These are phyloP conservation scores for Ogataea pignaliae DNA, from an alignment of 805 yeast species.

Conservation along the genomic window DNA sequence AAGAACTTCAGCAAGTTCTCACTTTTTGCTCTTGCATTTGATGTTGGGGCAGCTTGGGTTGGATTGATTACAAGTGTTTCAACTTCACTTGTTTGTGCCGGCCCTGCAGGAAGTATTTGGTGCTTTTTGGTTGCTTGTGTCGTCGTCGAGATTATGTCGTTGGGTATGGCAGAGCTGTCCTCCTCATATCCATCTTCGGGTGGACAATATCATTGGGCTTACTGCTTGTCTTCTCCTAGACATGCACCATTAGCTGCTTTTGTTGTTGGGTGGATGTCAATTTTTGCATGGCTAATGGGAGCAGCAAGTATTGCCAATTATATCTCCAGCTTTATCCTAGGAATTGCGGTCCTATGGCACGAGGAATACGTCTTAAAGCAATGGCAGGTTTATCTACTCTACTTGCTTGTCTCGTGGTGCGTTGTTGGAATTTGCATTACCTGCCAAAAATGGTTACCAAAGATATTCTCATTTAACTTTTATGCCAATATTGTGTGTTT, in stretches of 20 bases:
- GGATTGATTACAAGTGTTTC: conserved; percentile 11
- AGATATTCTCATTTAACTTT: conserved; percentile 14
- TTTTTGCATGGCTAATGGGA: conserved; percentile 20
- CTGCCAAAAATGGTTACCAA: conserved; percentile 8
- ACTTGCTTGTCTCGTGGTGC: conserved; percentile 12
- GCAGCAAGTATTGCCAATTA: conserved; percentile 14
- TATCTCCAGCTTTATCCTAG: conserved; percentile 8
- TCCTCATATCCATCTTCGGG: conserved; percentile 31
- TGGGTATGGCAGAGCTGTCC: conserved; percentile 45
- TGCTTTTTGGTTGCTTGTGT: conserved; percentile 37
- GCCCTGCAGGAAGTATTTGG: conserved; percentile 12
- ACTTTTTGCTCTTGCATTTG: conserved; percentile 8
- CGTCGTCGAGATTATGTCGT: conserved; percentile 49
- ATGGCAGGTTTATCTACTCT: conserved; percentile 15
- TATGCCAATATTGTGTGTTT: conserved; percentile 23
- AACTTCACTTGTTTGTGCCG: conserved; percentile 8
- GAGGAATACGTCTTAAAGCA: conserved; percentile 6
- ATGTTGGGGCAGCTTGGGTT: conserved; percentile 13
- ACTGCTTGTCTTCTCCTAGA: conserved; percentile 21
- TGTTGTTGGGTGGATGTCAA: conserved; percentile 20
- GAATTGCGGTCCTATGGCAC: conserved; percentile 10
- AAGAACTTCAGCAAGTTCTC: conserved; percentile 11
- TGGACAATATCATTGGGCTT: conserved; percentile 32
- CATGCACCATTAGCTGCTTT: conserved; percentile 21
- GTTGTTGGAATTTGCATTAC: conserved; percentile 16